Evolutionary conservation across 73 alveolate species (phyloP).

Genomic region (Tetrahymena thermophila): DNA sequence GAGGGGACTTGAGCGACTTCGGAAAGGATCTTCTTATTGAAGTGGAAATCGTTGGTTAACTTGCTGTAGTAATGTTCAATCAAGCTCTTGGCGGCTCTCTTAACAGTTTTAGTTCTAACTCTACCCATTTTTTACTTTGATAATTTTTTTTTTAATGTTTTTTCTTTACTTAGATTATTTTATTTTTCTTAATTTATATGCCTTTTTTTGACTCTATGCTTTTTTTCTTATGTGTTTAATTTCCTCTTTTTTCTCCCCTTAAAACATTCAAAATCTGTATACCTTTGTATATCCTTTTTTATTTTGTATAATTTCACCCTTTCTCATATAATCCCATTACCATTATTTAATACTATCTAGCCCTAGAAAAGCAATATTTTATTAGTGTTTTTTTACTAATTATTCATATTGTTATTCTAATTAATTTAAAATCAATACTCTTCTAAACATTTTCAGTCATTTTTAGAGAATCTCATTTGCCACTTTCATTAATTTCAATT

Average conservation of each 20-base stretch:
- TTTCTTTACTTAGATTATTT: constrained; percentile 1
- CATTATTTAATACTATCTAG: neutral
- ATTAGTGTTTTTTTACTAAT: neutral
- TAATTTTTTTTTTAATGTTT: constrained; percentile 1
- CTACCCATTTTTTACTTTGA: constrained; percentile 72
- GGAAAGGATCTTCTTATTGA: constrained; percentile 92
- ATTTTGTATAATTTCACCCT: neutral
- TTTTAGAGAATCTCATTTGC: neutral
- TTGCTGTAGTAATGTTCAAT: constrained; percentile 90
- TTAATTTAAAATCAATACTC: neutral
- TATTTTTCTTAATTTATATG: neutral
- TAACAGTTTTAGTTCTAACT: constrained; percentile 95
- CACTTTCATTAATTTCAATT: no score
- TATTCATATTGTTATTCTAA: neutral
- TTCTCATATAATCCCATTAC: neutral
- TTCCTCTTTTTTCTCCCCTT: constrained; percentile 3
- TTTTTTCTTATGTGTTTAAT: neutral
- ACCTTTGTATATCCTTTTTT: neutral
- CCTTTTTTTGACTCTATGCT: constrained; percentile 2
- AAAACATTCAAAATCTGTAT: neutral
- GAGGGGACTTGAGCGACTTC: constrained; percentile 90
- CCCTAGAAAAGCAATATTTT: neutral
- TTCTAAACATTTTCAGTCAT: neutral
- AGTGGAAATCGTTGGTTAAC: constrained; percentile 92
- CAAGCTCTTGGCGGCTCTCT: constrained; percentile 91